Evolutionary conservation across 2,329 filamentous ascomycete genomes (phyloP).

Genomic region (Arachnopeziza araneosa): DNA sequence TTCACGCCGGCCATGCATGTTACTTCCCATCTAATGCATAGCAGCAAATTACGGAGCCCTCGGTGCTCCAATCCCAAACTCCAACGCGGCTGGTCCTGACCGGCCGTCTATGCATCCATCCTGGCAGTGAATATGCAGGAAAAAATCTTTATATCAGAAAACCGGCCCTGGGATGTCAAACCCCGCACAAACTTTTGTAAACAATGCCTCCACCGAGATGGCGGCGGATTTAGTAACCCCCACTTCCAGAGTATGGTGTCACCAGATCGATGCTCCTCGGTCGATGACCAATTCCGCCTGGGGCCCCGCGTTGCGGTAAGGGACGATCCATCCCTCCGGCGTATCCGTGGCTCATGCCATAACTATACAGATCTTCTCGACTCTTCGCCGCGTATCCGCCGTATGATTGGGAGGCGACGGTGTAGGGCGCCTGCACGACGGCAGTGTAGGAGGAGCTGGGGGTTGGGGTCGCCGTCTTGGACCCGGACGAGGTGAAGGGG

Average conservation of each 20-base stretch:
- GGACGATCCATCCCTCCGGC: constrained; percentile 42
- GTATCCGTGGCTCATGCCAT: constrained; percentile 30
- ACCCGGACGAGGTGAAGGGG: constrained; percentile 19
- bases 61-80: background rate
- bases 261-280: constrained; percentile 60
- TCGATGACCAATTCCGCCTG: constrained; percentile 45
- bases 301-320: constrained; percentile 47
- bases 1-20: too few species aligned
- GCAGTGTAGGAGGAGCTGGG: constrained; percentile 23
- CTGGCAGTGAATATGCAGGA: background rate
- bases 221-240: background rate
- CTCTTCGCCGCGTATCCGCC: constrained; percentile 11
- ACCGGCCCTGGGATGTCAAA: background rate
- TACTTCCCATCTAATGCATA: background rate
- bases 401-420: constrained; percentile 11
- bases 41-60: background rate
- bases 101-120: background rate
- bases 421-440: constrained; percentile 3
- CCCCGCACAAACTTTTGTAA: background rate
- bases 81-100: background rate
- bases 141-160: background rate
- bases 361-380: constrained; percentile 21
- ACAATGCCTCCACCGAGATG: background rate
- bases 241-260: constrained; percentile 38
- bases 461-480: constrained; percentile 18